Evolutionary conservation across 352 stramenopile genomes (phyloP).

Genomic region (Phytophthora ohioensis): DNA sequence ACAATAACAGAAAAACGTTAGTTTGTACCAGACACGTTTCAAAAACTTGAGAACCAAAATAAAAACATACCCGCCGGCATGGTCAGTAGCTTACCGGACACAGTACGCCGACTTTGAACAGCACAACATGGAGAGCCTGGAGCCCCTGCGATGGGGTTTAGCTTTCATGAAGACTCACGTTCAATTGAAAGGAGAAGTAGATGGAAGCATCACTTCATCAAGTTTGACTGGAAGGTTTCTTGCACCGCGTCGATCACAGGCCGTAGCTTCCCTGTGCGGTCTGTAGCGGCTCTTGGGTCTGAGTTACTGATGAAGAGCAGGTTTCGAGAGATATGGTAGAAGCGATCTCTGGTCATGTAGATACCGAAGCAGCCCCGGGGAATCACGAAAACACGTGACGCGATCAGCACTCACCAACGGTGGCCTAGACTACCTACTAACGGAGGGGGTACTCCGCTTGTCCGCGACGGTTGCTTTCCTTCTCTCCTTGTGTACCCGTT

Average conservation of each 20-base stretch:
- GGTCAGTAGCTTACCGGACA: constrained; percentile 9
- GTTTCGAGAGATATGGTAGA: constrained; percentile 13
- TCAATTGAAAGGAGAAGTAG: not conserved
- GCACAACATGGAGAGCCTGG: constrained; percentile 8
- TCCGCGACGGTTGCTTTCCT: too few species aligned
- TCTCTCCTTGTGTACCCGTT: too few species aligned
- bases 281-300: too few species aligned
- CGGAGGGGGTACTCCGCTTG: too few species aligned
- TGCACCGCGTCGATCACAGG: constrained; percentile 7
- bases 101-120: not conserved
- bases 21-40: not conserved
- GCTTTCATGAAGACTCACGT: constrained; percentile 7
- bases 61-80: not conserved
- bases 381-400: not conserved
- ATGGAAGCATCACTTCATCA: constrained; percentile 7
- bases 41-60: not conserved
- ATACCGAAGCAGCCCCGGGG: constrained; percentile 5
- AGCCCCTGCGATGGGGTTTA: not conserved
- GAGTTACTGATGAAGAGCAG: constrained; percentile 18
- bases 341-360: constrained; percentile 18
- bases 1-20: not conserved
- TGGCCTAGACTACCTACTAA: too few species aligned
- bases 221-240: constrained; percentile 7
- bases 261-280: not conserved
- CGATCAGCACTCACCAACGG: too few species aligned